A percentile compares a stretch with the other conserved stretches of the same genome.
Conservation (phyloP, 2,329 filamentous ascomycete species). For the Pseudocercospora musae region DNA sequence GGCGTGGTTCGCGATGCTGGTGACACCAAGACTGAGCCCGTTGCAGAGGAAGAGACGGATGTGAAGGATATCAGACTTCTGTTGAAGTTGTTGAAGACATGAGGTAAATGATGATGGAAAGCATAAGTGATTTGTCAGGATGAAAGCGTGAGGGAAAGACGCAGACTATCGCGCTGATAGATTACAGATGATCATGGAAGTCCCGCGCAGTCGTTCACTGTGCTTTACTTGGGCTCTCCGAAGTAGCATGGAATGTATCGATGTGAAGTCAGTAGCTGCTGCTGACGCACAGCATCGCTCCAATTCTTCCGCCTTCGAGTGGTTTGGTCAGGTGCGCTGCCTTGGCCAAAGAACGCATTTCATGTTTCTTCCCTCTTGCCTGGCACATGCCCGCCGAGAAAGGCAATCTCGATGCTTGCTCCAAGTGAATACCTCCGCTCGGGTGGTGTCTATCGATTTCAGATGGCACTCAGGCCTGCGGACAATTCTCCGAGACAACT, state of each 20-base stretch:
- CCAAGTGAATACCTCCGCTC: not conserved
- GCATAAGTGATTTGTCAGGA: not conserved
- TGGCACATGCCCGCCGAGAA: not conserved
- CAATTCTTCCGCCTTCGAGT: too few species aligned
- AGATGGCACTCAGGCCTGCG: not conserved
- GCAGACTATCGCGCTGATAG: not conserved
- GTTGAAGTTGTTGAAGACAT: slow-evolving; percentile 69
- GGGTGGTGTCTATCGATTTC: not conserved
- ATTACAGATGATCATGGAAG: not conserved
- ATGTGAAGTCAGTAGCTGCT: not conserved
- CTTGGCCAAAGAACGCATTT: not conserved
- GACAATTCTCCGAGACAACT: not conserved
- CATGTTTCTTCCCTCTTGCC: not conserved
- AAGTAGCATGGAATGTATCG: not conserved
- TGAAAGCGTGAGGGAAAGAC: not conserved
- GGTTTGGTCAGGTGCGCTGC: too few species aligned
- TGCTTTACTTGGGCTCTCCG: not conserved
- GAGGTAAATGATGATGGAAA: slow-evolving; percentile 1
- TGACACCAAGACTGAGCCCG: slow-evolving; percentile 43
- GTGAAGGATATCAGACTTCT: slow-evolving; percentile 74
- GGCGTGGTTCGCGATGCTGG: slow-evolving; percentile 26
- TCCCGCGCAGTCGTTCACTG: not conserved
- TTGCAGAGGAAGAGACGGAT: slow-evolving; percentile 79
- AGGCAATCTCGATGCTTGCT: not conserved
- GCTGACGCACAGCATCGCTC: too few species aligned